Evolutionary conservation across 257 asterid species (phyloP).

Genomic region (Cruciata laevipes): DNA sequence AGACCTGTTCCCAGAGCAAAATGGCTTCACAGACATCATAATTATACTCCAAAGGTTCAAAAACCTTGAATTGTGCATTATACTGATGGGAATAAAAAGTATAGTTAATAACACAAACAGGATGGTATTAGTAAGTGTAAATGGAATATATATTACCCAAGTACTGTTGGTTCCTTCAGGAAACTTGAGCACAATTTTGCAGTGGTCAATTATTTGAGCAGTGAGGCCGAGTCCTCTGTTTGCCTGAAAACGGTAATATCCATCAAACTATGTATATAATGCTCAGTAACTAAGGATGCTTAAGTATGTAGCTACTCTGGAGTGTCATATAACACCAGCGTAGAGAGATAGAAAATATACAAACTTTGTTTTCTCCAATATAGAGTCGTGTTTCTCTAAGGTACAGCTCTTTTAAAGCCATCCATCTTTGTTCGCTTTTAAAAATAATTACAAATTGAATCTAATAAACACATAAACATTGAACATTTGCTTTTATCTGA

Average conservation of each 20-base stretch:
- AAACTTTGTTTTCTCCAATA: too few species aligned
- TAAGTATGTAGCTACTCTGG: neutral
- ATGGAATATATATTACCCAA: conserved; percentile 36
- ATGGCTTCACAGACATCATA: conserved; percentile 89
- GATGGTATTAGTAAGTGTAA: neutral
- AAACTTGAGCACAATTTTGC: conserved; percentile 84
- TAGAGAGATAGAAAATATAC: too few species aligned
- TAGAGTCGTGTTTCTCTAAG: neutral
- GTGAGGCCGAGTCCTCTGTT: conserved; percentile 92
- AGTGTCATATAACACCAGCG: too few species aligned
- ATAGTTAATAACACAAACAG: neutral
- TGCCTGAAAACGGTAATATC: conserved; percentile 43
- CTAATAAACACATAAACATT: neutral
- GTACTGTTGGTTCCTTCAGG: conserved; percentile 94
- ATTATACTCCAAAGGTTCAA: conserved; percentile 91
- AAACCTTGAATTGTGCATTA: conserved; percentile 76
- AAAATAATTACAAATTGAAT: neutral
- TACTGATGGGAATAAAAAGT: conserved; percentile 36
- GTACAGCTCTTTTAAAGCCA: neutral
- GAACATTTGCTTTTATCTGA: neutral
- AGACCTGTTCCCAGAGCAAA: conserved; percentile 96
- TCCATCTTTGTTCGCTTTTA: neutral
- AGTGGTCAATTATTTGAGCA: conserved; percentile 79
- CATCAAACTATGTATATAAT: neutral
- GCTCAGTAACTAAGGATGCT: neutral